These are phyloP conservation scores for Coemansia sp. DNA, from an alignment of 192 early-diverging fungal genomes.

Conservation along the genomic window DNA sequence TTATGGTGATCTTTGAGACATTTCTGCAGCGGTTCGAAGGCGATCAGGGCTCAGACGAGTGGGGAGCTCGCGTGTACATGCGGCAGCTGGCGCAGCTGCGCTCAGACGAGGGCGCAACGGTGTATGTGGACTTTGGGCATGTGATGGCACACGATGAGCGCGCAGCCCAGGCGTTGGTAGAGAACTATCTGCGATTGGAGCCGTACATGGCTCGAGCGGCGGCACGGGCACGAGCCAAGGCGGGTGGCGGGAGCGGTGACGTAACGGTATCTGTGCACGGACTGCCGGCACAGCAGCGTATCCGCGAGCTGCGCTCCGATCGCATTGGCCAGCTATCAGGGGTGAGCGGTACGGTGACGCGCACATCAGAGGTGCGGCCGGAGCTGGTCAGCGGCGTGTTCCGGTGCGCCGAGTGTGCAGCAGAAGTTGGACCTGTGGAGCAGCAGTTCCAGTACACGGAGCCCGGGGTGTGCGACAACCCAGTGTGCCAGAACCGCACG, in stretches of 20 bases:
- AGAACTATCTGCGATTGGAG: slow-evolving; percentile 80
- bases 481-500: slow-evolving; percentile 76
- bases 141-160: slow-evolving; percentile 58
- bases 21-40: slow-evolving; percentile 64
- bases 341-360: slow-evolving; percentile 91
- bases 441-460: slow-evolving; percentile 98
- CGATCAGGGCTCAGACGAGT: slow-evolving; percentile 9
- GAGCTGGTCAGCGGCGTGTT: slow-evolving; percentile 92
- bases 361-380: slow-evolving; percentile 95
- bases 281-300: slow-evolving; percentile 59
- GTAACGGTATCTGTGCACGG: slow-evolving; percentile 66
- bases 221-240: slow-evolving; percentile 52
- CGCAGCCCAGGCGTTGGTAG: slow-evolving; percentile 62
- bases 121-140: slow-evolving; percentile 77
- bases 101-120: slow-evolving; percentile 60
- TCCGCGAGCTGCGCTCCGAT: slow-evolving; percentile 84
- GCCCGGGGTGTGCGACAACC: slow-evolving; percentile 82
- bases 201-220: slow-evolving; percentile 85
- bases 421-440: slow-evolving; percentile 77
- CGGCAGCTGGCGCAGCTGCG: slow-evolving; percentile 65
- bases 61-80: slow-evolving; percentile 60
- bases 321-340: slow-evolving; percentile 78
- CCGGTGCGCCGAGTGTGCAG: slow-evolving; percentile 80
- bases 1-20: slow-evolving; percentile 66
- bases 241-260: background rate